These are phyloP conservation scores for Aspergillus melleus DNA, from an alignment of 2,329 filamentous ascomycete species.

Conservation along the genomic window DNA sequence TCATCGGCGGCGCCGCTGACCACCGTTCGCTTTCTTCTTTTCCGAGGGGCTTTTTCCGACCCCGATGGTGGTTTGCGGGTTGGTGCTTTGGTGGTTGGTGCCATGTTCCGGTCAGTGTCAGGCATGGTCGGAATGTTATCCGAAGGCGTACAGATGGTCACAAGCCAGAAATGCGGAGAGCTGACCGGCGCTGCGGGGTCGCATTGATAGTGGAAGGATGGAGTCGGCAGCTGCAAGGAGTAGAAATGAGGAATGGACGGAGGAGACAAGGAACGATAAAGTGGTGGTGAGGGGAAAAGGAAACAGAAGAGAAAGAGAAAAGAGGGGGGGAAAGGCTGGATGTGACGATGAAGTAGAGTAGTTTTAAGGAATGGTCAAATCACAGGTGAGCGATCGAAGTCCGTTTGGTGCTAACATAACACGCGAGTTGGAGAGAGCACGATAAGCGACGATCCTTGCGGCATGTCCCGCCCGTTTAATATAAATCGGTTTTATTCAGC, in stretches of 20 bases:
- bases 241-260: background rate
- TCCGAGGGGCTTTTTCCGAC: conserved; percentile 39
- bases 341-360: background rate
- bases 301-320: conserved; percentile 3
- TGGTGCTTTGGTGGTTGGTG: conserved; percentile 25
- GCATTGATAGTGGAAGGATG: conserved; percentile 14
- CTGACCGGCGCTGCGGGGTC: conserved; percentile 19
- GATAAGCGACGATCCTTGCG: conserved; percentile 15
- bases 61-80: conserved; percentile 23
- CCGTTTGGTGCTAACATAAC: background rate
- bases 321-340: background rate
- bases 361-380: background rate
- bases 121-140: conserved; percentile 8
- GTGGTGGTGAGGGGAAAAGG: background rate
- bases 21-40: conserved; percentile 84
- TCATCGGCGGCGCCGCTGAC: conserved; percentile 89
- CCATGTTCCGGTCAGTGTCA: conserved; percentile 12
- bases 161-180: conserved; percentile 7
- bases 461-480: conserved; percentile 11
- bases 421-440: conserved; percentile 5
- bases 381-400: conserved; percentile 1
- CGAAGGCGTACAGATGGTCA: background rate
- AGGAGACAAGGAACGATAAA: background rate
- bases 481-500: conserved; percentile 1
- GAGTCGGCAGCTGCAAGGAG: background rate